Base-by-base conservation (phyloP, 129 eudicot genomes). In the Silybum marianum region DNA sequence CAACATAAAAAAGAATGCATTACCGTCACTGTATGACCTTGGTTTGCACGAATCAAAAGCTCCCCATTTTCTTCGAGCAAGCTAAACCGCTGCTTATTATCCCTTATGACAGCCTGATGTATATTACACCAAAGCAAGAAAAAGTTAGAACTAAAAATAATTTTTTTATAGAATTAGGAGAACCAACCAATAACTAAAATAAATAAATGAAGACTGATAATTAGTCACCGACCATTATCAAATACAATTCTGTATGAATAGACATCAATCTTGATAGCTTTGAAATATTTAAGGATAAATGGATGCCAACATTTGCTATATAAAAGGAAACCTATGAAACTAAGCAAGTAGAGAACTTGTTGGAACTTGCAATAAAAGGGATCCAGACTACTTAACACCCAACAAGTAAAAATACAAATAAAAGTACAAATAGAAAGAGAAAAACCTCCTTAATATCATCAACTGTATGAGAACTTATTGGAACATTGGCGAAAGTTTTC, bases 31-130 rank as follows among this genome's bases (percentile, higher is more conserved):
- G 98, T 83, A 84, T 95, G 99, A 80, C 99, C 99, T 87, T 95
- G 99, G 87, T 93, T 95, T 77, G 99, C 99, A 76, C 98, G 98
- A 80, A 95, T 88, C 76, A 85, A 84, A 67, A 95, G 90, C 89
- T 90, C 93, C 70, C 98, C 95, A 78, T 95, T 83, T 80, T 93
- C 98, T 95, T 95, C 99, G 89, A 92, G 74, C 75, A 95, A 85
- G 82, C 97, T 77, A 86, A 92, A 91, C 80, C 99, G 84, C 82
- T 95, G 99, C 88, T 95, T 95, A 65, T 93, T 95, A 72, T 95
- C 99, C 88, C 75, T 83, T 80, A 90, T 82, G 44, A 95, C 99
- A 38, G 98, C 97, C 99, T 95, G 72, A 69, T 36, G 63, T 42
- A 73, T 23, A 72, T 66, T 12, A 38, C 19, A 25, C 73, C 78